A percentile compares a stretch with the other conserved stretches of the same genome.
These are phyloP conservation scores for Wickerhamiella pararugosa DNA, from an alignment of 1,139 yeast species.

Conservation along the genomic window DNA sequence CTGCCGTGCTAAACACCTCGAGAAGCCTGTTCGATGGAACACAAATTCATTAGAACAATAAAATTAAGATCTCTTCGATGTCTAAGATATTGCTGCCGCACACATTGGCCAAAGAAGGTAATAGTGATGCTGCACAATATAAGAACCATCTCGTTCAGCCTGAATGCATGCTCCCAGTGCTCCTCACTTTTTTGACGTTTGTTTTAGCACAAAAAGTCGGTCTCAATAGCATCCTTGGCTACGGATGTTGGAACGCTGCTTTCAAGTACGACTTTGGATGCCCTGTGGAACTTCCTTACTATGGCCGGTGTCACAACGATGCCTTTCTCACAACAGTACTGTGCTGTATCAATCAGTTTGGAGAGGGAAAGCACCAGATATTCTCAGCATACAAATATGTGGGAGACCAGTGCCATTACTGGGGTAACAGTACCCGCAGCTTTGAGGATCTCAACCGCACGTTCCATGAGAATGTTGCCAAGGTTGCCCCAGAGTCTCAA, in stretches of 20 bases:
- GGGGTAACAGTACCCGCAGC: conserved; percentile 15
- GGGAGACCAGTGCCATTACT: conserved; percentile 15
- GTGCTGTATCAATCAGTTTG: conserved; percentile 12
- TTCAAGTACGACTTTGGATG: conserved; percentile 16
- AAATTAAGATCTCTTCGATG: no score
- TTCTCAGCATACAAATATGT: conserved; percentile 10
- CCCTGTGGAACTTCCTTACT: conserved; percentile 13
- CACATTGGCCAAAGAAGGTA: no score
- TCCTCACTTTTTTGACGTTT: background rate
- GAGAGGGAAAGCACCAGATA: background rate
- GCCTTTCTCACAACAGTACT: conserved; percentile 15
- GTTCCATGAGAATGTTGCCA: conserved; percentile 5
- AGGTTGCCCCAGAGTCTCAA: background rate
- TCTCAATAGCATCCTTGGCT: conserved; percentile 14
- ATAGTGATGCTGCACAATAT: no score
- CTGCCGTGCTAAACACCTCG: no score
- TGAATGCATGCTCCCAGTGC: background rate
- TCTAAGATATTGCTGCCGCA: no score
- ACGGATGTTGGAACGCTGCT: conserved; percentile 15
- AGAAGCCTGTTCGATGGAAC: no score
- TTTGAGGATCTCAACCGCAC: conserved; percentile 10
- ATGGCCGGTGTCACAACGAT: conserved; percentile 14
- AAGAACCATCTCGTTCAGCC: no score
- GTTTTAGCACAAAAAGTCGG: conserved; percentile 16
- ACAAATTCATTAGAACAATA: no score